Percentiles rank a stretch among this genome's conserved stretches.
phyloP scores from a whole-genome alignment of 192 early-diverging fungal genomes.

The Coemansia sp. region DNA sequence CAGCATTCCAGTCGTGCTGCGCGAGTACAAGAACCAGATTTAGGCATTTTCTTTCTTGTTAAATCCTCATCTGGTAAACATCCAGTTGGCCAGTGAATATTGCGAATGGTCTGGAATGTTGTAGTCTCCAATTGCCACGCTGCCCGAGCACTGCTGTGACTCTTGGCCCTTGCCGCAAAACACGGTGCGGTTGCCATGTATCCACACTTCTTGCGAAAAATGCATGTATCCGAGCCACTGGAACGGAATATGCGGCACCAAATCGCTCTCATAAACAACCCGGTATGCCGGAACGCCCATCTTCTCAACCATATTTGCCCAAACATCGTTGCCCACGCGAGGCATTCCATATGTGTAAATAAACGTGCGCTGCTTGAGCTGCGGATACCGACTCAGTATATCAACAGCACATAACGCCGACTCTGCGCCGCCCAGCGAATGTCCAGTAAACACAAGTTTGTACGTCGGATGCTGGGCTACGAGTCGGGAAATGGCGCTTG shows the following conservation, averaged over 20 bases:
- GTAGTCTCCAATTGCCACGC: constrained; percentile 26
- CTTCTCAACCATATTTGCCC: constrained; percentile 30
- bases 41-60: background rate
- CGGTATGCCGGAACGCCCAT: constrained; percentile 36
- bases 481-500: constrained; percentile 12
- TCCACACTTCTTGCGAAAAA: constrained; percentile 49
- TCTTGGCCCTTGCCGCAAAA: constrained; percentile 42
- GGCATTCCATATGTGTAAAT: constrained; percentile 56
- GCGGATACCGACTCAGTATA: constrained; percentile 17
- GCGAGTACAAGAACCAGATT: constrained; percentile 54
- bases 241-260: constrained; percentile 55
- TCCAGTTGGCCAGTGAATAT: constrained; percentile 37
- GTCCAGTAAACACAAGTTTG: constrained; percentile 53
- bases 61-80: constrained; percentile 9
- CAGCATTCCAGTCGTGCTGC: constrained; percentile 73
- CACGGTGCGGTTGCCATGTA: constrained; percentile 36
- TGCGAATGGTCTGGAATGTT: constrained; percentile 46
- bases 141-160: constrained; percentile 26
- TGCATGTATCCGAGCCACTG: constrained; percentile 54
- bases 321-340: constrained; percentile 44
- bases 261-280: constrained; percentile 43
- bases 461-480: constrained; percentile 25
- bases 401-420: constrained; percentile 47
- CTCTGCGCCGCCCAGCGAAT: constrained; percentile 55
- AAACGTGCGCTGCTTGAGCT: constrained; percentile 29